Conservation (phyloP, 169 alveolate genomes). For the Plasmodium coatneyi region DNA sequence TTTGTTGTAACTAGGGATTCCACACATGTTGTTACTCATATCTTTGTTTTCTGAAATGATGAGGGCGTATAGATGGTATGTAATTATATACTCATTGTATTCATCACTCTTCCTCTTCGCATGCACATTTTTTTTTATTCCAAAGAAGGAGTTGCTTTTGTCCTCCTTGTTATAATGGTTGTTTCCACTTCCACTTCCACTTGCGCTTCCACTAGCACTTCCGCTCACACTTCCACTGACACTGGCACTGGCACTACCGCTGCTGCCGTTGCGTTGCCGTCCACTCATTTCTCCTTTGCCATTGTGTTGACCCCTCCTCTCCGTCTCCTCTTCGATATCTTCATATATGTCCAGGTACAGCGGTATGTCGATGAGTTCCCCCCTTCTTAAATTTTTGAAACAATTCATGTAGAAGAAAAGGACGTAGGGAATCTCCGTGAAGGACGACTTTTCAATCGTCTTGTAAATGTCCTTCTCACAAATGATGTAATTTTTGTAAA, state of each 20-base stretch:
- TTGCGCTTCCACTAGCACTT: neutral
- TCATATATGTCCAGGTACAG: slow-evolving; percentile 87
- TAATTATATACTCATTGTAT: slow-evolving; percentile 7
- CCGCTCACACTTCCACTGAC: neutral
- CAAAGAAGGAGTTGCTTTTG: neutral
- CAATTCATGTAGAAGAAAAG: slow-evolving; percentile 89
- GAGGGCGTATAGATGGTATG: slow-evolving; percentile 61
- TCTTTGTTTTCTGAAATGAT: slow-evolving; percentile 49
- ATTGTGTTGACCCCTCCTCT: slow-evolving; percentile 25
- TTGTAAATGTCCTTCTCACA: slow-evolving; percentile 77
- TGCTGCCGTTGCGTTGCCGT: slow-evolving; percentile 40
- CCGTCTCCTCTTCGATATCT: slow-evolving; percentile 71
- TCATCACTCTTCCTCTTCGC: neutral
- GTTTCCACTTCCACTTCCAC: neutral
- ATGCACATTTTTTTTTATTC: slow-evolving; percentile 10
- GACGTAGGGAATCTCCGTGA: slow-evolving; percentile 89
- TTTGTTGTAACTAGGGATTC: slow-evolving; percentile 48
- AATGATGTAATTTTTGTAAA: slow-evolving; percentile 63
- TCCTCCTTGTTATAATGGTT: neutral
- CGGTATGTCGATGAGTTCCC: slow-evolving; percentile 92
- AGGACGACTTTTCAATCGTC: slow-evolving; percentile 87
- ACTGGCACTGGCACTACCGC: slow-evolving; percentile 40
- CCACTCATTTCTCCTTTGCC: slow-evolving; percentile 50
- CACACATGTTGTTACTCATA: slow-evolving; percentile 2
- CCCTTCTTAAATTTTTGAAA: slow-evolving; percentile 89